These are phyloP conservation scores for sorghum (Sorghum bicolor) DNA, from an alignment of 176 grass and related monocot genomes.

Conservation along the genomic window Sorghum_bicolor_NCBIv3 NC_012874.2:1455501-1456000, in stretches of 20 bases:
- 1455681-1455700: slow-evolving; percentile 55
- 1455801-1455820: background rate
- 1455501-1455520: no score
- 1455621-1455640: slow-evolving; percentile 75
- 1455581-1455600: slow-evolving; percentile 26
- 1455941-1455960: slow-evolving; percentile 48
- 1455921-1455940: background rate
- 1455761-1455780: slow-evolving; percentile 44
- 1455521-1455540: background rate
- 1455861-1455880: slow-evolving; percentile 29
- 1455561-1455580: slow-evolving; percentile 45
- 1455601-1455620: background rate
- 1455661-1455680: slow-evolving; percentile 21
- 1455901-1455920: slow-evolving; percentile 22
- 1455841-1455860: background rate
- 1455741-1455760: slow-evolving; percentile 33
- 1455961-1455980: slow-evolving; percentile 49
- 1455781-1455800: slow-evolving; percentile 70
- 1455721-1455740: slow-evolving; percentile 52
- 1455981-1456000: background rate
- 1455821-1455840: slow-evolving; percentile 37
- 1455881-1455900: slow-evolving; percentile 54
- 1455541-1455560: background rate
- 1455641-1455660: slow-evolving; percentile 81
- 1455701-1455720: slow-evolving; percentile 63